Percentiles rank a stretch among this genome's conserved stretches.
Evolutionary conservation across 2,329 filamentous ascomycete genomes (phyloP).

Genomic region (Trichoderma guizhouense): DNA sequence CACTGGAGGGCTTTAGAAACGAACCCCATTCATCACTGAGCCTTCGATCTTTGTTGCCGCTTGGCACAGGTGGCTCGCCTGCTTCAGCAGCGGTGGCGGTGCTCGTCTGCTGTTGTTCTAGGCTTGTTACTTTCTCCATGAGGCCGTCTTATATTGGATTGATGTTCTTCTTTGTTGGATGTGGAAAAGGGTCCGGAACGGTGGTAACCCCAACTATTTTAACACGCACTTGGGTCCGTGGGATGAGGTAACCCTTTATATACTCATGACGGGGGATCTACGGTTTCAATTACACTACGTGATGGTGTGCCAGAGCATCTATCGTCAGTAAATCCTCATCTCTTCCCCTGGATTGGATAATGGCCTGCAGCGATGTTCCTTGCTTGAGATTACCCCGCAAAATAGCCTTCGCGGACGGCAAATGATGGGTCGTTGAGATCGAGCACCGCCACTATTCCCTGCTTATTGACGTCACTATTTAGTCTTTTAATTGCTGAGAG

Average conservation of each 20-base stretch:
- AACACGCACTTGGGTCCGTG: not conserved
- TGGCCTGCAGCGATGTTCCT: not conserved
- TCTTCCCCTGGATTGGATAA: not conserved
- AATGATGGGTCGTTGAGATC: not conserved
- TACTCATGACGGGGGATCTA: not conserved
- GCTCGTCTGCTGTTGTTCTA: not conserved
- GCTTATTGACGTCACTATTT: slow-evolving; percentile 1
- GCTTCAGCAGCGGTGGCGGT: not conserved
- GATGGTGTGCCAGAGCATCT: not conserved
- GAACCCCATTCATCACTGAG: slow-evolving; percentile 50
- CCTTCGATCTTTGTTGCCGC: slow-evolving; percentile 32
- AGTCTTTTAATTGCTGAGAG: not conserved
- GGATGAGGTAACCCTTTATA: not conserved
- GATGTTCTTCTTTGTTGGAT: not conserved
- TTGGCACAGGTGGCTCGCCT: not conserved
- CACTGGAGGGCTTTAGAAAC: slow-evolving; percentile 22
- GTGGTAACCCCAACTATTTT: not conserved
- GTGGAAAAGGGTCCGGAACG: not conserved
- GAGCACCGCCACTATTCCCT: not conserved
- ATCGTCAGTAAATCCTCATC: not conserved
- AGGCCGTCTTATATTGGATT: not conserved
- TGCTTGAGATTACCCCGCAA: slow-evolving; percentile 1
- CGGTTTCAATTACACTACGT: not conserved
- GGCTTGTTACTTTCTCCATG: not conserved
- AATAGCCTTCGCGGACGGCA: not conserved